Evolutionary conservation across 2,329 filamentous ascomycete genomes (phyloP).

Genomic region (Fusarium fujikuroi): DNA sequence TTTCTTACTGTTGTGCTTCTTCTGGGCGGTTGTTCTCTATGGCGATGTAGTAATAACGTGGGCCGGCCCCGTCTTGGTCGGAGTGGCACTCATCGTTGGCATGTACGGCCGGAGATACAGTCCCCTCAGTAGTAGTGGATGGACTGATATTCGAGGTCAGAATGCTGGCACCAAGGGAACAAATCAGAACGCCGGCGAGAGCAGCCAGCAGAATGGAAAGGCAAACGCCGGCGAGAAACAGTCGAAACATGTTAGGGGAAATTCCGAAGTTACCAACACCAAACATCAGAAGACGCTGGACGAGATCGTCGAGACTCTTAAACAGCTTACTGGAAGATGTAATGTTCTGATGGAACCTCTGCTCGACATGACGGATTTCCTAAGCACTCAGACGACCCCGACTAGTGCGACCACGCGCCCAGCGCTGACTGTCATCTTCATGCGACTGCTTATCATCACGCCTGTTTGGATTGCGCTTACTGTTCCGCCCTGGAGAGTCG

Average conservation of each 20-base stretch:
- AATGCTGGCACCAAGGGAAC: slow-evolving; percentile 37
- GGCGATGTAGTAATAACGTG: slow-evolving; percentile 84
- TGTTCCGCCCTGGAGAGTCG: slow-evolving; percentile 82
- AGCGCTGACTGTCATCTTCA: slow-evolving; percentile 87
- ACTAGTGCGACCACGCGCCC: slow-evolving; percentile 92
- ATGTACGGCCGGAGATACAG: slow-evolving; percentile 95
- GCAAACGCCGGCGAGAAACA: slow-evolving; percentile 43
- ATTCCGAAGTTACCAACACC: slow-evolving; percentile 70
- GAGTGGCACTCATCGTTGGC: slow-evolving; percentile 81
- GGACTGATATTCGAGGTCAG: slow-evolving; percentile 62
- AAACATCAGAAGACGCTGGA: slow-evolving; percentile 94
- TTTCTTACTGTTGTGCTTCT: slow-evolving; percentile 85
- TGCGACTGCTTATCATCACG: slow-evolving; percentile 87
- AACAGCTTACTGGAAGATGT: slow-evolving; percentile 89
- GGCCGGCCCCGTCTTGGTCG: slow-evolving; percentile 85
- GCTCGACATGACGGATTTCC: slow-evolving; percentile 88
- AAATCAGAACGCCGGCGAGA: slow-evolving; percentile 28
- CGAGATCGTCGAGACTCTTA: slow-evolving; percentile 94
- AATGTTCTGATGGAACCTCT: slow-evolving; percentile 93
- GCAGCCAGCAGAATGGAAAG: slow-evolving; percentile 42
- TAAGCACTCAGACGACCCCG: slow-evolving; percentile 89
- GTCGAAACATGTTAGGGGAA: slow-evolving; percentile 55
- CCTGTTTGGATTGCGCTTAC: slow-evolving; percentile 89
- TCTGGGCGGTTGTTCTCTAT: slow-evolving; percentile 89
- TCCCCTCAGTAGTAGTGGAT: slow-evolving; percentile 86